Evolutionary conservation across 495 filamentous ascomycete genomes (phyloP), one percentile per base, ranked within the genome.

Genomic region (Usnea hakonensis): DNA sequence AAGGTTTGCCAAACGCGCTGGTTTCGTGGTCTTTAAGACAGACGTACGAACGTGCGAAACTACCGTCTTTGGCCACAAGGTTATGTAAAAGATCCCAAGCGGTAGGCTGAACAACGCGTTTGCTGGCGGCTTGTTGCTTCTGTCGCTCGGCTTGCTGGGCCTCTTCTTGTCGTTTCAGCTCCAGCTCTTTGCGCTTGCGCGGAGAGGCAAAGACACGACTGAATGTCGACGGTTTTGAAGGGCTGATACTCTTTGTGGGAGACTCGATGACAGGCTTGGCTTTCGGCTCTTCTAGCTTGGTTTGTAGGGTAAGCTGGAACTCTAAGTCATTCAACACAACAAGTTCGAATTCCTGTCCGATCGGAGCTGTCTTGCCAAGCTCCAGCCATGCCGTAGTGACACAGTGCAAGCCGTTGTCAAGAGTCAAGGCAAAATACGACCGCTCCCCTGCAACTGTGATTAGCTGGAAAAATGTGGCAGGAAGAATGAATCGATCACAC

Each of bases 291-390:
- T 95, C 89, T 32, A 96, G 79, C 77, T 96, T 97, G 62, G 93
- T 94, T 64, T 97, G 95, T 26, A 98, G 82, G 1, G 94, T 97
- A 35, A 98, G 81, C 70, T 97, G 93, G 74, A 98, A 98, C 72
- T 98, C 94, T 28, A 98, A 81, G 67, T 97, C 93, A 67, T 95
- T 91, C 43, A 95, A 88, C 43, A 98, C 94, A 58, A 97, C 92
- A 41, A 98, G 85, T 73, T 98, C 94, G 64, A 98, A 98, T 71
- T 98, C 94, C 68, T 98, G 94, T 23, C 94, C 94, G 67, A 98
- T 97, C 5, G 95, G 93, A 21, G 95, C 95, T 46, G 86, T 91
- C 62, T 88, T 89, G 55, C 91, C 95, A 32, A 98, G 79, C 71
- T 98, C 94, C 3, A 97, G 76, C 90, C 91, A 97, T 0, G 91